phyloP scores from a whole-genome alignment of 2,329 filamentous ascomycete genomes.

The Leptodontidium sp. region DNA sequence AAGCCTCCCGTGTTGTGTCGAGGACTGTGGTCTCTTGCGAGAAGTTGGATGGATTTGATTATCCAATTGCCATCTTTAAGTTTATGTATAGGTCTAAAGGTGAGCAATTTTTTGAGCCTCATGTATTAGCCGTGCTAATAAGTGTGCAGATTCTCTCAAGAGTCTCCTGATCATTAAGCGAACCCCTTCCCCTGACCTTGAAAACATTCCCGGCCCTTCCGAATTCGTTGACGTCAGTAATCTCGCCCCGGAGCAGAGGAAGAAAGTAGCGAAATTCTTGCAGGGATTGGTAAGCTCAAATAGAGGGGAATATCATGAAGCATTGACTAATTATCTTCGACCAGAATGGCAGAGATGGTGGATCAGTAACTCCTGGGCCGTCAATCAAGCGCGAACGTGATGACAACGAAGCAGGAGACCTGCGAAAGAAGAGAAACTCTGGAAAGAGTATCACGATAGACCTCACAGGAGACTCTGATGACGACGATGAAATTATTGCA shows the following conservation, averaged over 20 bases:
- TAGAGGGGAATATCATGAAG: too few relatives aligned
- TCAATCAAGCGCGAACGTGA: not conserved
- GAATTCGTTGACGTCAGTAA: too few relatives aligned
- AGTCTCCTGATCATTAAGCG: constrained; percentile 17
- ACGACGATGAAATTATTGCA: not conserved
- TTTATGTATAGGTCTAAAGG: constrained; percentile 43
- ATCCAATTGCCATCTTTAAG: constrained; percentile 32
- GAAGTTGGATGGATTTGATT: constrained; percentile 33
- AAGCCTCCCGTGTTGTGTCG: not conserved
- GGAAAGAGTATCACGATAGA: not conserved
- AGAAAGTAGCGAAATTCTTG: not conserved
- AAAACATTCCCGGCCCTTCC: not conserved
- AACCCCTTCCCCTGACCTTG: constrained; percentile 19
- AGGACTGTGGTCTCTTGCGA: too few relatives aligned
- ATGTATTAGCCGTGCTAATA: too few relatives aligned
- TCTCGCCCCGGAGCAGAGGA: too few relatives aligned
- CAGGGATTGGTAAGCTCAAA: not conserved
- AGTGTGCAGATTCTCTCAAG: constrained; percentile 13
- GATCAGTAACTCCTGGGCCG: not conserved
- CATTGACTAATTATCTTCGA: not conserved
- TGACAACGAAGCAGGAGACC: not conserved
- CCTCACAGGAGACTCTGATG: not conserved
- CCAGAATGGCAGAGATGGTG: not conserved
- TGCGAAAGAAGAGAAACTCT: not conserved
- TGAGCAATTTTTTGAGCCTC: constrained; percentile 12